Evolutionary conservation across 2,329 filamentous ascomycete genomes (phyloP), one percentile per base, ranked within the genome.

Genomic region (Trichoderma cornu-damae): DNA sequence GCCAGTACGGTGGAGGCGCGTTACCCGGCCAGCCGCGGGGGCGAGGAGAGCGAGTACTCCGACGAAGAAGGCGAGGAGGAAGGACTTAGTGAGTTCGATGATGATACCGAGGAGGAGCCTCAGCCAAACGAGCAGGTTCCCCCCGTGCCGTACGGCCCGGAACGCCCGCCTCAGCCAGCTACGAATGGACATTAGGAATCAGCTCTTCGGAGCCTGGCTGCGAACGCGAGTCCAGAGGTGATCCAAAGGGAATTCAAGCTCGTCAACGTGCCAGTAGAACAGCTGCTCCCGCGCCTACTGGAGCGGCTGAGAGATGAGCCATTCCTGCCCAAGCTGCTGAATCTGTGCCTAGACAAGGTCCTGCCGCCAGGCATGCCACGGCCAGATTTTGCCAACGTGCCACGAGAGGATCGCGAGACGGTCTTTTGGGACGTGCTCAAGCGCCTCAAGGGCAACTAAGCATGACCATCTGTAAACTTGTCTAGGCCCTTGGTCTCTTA

Each of bases 1-100:
- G 57, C 80, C 77, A 62, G 40, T 34, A 82, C 81, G 62, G 77
- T 82, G 62, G 85, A 84, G 70, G 82, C 68, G 67, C 78, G 70
- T 72, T 85, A 86, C 63, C 79, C 82, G 28, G 80, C 80, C 63
- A 75, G 71, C 59, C 73, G 76, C n/a, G 76, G 82, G 32, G 80
- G 84, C n/a, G 77, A 82, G 30, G 80, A 84, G 26, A 85, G 80
- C 66, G 85, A 86, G 61, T 85, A 86, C 65, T 81, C 79, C n/a
- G 83, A 84, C 47, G 79, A 81, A 51, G 82, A 82, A 50, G 82
- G 84, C 49, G 83, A 79, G 6, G 84, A 79, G 62, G 84, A 83
- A 59, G 82, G 83, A 55, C 80, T 80, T 56, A 84, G 84, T 62
- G 84, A 88, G 64, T 82, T 85, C 65, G 84, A 87, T 65, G 83